phyloP scores from a whole-genome alignment of 2,329 filamentous ascomycete species.

The Pyricularia grisea region DNA sequence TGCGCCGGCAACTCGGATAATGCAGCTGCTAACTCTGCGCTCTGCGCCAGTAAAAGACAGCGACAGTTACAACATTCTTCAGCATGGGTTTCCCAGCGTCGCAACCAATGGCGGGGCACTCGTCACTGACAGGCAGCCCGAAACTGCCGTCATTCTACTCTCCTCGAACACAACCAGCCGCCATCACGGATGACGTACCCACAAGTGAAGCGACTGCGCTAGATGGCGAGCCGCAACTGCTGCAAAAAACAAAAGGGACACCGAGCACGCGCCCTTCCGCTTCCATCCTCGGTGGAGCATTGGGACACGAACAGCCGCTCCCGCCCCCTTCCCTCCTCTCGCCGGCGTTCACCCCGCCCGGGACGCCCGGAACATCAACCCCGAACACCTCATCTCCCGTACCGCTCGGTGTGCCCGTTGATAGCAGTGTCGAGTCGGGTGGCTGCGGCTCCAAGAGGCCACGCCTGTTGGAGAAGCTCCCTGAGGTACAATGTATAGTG shows the following conservation, averaged over 20 bases:
- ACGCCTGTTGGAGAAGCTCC: conserved; percentile 64
- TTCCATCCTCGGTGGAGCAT: conserved; percentile 10
- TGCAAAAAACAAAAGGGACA: conserved; percentile 9
- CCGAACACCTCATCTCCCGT: conserved; percentile 24
- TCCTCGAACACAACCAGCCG: conserved; percentile 12
- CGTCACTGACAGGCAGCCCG: conserved; percentile 2
- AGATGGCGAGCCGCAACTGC: conserved; percentile 7
- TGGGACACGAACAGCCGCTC: conserved; percentile 8
- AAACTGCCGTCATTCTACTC: conserved; percentile 21
- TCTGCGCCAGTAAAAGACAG: not conserved
- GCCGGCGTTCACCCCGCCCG: conserved; percentile 70
- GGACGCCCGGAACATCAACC: conserved; percentile 50
- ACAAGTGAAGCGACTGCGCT: not conserved
- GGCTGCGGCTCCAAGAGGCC: conserved; percentile 57
- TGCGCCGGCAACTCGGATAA: not conserved
- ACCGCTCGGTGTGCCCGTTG: conserved; percentile 48
- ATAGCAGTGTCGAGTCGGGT: conserved; percentile 46
- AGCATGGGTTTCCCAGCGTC: not conserved
- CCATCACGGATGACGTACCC: conserved; percentile 11
- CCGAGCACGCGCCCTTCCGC: conserved; percentile 1
- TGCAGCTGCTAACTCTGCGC: not conserved
- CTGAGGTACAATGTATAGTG: conserved; percentile 85
- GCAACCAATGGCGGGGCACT: not conserved
- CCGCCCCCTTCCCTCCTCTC: conserved; percentile 69
- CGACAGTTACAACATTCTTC: not conserved